These are phyloP conservation scores for Croton laevigatus DNA, from an alignment of 441 rosid genomes.

Conservation along the genomic window DNA sequence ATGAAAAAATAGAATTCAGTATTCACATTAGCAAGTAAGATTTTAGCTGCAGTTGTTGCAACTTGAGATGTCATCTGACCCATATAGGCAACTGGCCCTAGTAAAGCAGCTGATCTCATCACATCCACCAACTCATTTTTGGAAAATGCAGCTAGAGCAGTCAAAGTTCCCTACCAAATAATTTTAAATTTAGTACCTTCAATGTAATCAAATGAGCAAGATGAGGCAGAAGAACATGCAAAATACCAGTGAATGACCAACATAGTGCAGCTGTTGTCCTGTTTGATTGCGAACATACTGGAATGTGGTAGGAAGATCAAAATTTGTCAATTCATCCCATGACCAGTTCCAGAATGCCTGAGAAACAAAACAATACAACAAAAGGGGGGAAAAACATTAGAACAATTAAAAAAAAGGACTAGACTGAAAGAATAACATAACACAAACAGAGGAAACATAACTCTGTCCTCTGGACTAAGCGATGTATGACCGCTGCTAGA, in stretches of 20 bases:
- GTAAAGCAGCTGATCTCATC: conserved; percentile 50
- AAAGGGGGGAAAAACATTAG: not conserved
- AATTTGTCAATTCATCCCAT: conserved; percentile 47
- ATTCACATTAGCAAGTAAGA: conserved; percentile 36
- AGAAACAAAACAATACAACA: not conserved
- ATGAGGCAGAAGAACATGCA: conserved; percentile 1
- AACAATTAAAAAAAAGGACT: not conserved
- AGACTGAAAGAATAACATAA: not conserved
- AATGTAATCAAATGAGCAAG: not conserved
- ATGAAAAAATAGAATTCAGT: not conserved
- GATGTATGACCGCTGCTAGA: conserved; percentile 40
- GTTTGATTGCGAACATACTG: conserved; percentile 39
- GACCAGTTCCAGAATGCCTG: conserved; percentile 59
- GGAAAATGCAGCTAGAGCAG: conserved; percentile 47
- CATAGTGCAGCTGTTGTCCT: conserved; percentile 42
- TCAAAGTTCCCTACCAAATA: conserved; percentile 42
- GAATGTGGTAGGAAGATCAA: conserved; percentile 51
- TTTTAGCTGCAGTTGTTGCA: conserved; percentile 34
- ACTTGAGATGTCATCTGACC: conserved; percentile 40
- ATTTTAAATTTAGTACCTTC: not conserved
- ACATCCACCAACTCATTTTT: conserved; percentile 26
- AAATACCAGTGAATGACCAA: conserved; percentile 49
- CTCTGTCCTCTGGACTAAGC: conserved; percentile 34
- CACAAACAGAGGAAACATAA: conserved; percentile 9
- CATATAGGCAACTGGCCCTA: conserved; percentile 41